Evolutionary conservation across 768 basidiomycete genomes (phyloP).

Genomic region (Russula vinacea): DNA sequence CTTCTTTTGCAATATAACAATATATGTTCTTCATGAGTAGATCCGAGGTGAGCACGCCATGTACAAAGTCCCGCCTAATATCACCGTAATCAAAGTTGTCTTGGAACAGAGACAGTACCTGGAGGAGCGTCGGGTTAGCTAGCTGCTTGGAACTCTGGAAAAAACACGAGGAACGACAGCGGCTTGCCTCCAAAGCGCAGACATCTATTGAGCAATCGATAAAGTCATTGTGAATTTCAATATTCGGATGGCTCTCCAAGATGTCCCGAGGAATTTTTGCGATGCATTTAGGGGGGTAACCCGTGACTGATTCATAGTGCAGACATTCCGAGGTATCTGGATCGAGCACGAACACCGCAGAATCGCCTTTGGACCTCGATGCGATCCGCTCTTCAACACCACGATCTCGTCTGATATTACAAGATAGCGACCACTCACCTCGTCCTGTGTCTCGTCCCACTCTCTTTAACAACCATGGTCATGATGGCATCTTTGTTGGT

Average conservation of each 20-base stretch:
- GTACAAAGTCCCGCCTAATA: conserved; percentile 88
- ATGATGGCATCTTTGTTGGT: conserved; percentile 91
- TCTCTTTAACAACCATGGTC: conserved; percentile 91
- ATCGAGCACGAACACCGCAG: conserved; percentile 76
- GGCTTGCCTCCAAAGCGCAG: conserved; percentile 78
- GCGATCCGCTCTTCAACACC: conserved; percentile 11
- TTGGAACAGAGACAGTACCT: conserved; percentile 95
- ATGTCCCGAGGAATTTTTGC: conserved; percentile 77
- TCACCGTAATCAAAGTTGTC: conserved; percentile 98
- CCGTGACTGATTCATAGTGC: conserved; percentile 76
- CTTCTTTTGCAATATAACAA: conserved; percentile 82
- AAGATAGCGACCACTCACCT: conserved; percentile 46
- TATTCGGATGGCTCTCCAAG: conserved; percentile 65
- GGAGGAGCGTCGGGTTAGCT: conserved; percentile 8
- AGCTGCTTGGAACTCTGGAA: not conserved
- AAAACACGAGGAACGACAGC: not conserved
- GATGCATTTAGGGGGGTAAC: conserved; percentile 60
- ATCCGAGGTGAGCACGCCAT: conserved; percentile 92
- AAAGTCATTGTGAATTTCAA: conserved; percentile 85
- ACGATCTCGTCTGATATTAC: not conserved
- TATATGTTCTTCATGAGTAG: conserved; percentile 92
- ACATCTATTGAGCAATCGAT: conserved; percentile 89
- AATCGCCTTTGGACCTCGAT: conserved; percentile 64
- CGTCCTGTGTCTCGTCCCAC: conserved; percentile 66
- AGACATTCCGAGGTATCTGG: conserved; percentile 73